Evolutionary conservation across 2,329 filamentous ascomycete genomes (phyloP).

Genomic region (Colletotrichum chlorophyti): DNA sequence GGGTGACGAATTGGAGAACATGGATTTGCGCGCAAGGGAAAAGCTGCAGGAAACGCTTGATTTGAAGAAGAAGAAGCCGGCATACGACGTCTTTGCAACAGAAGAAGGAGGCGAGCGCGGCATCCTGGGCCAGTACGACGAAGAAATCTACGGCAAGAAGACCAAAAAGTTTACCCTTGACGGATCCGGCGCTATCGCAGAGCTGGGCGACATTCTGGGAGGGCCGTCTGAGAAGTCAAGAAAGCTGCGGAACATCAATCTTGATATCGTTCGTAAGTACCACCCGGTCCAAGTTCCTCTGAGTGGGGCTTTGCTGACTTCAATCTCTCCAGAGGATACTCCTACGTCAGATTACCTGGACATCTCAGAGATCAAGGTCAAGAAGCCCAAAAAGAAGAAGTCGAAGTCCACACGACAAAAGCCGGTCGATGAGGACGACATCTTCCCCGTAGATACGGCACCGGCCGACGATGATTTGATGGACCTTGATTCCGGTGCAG

Average conservation of each 20-base stretch:
- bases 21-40: slow-evolving; percentile 75
- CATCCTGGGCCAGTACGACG: slow-evolving; percentile 91
- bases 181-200: slow-evolving; percentile 72
- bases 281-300: not conserved
- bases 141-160: slow-evolving; percentile 92
- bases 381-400: slow-evolving; percentile 95
- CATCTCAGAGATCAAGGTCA: slow-evolving; percentile 85
- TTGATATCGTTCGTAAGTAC: slow-evolving; percentile 76
- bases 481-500: slow-evolving; percentile 74
- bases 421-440: slow-evolving; percentile 67
- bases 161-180: slow-evolving; percentile 87
- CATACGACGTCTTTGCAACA: slow-evolving; percentile 80
- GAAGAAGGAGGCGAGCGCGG: slow-evolving; percentile 69
- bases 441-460: slow-evolving; percentile 52
- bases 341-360: slow-evolving; percentile 89
- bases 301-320: slow-evolving; percentile 38
- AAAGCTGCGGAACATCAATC: slow-evolving; percentile 74
- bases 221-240: slow-evolving; percentile 60
- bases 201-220: slow-evolving; percentile 63
- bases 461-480: slow-evolving; percentile 61
- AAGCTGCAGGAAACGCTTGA: slow-evolving; percentile 78
- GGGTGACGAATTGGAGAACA: slow-evolving; percentile 87
- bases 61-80: slow-evolving; percentile 87
- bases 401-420: slow-evolving; percentile 77
- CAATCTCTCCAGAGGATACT: slow-evolving; percentile 59